A percentile compares a stretch with the other conserved stretches of the same genome.
These are phyloP conservation scores for Atkinsonella hypoxylon DNA, from an alignment of 2,329 filamentous ascomycete species.

Conservation along the genomic window DNA sequence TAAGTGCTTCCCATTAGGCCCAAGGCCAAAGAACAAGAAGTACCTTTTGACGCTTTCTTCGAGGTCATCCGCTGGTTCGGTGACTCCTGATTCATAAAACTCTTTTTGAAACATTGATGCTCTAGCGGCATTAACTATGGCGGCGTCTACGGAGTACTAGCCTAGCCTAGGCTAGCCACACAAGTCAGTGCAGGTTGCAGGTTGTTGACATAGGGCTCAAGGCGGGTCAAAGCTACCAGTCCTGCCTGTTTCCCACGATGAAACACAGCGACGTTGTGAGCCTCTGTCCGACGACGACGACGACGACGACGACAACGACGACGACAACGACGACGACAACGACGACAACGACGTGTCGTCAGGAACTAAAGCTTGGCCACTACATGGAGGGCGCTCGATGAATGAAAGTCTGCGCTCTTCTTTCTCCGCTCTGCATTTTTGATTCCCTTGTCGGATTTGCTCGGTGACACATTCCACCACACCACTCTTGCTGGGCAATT, in stretches of 20 bases:
- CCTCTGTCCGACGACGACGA: background rate
- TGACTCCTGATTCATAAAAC: no score
- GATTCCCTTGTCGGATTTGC: background rate
- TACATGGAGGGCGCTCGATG: background rate
- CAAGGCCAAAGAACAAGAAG: no score
- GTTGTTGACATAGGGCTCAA: no score
- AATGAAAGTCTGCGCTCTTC: background rate
- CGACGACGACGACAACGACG: background rate
- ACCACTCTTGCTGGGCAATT: background rate
- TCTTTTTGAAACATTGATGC: no score
- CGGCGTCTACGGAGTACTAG: no score
- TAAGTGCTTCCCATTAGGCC: no score
- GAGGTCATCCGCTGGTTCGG: no score
- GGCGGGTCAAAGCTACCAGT: slow-evolving; percentile 1
- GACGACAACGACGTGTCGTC: background rate
- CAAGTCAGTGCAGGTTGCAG: no score
- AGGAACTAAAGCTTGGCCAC: background rate
- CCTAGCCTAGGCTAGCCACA: no score
- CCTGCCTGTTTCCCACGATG: background rate
- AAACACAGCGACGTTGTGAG: background rate
- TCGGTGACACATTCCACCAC: background rate
- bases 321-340: background rate
- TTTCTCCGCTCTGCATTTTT: background rate
- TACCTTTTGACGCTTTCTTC: no score
- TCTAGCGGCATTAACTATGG: no score